These are phyloP conservation scores for Talaromyces sp. DNA, from an alignment of 2,329 filamentous ascomycete species.

Conservation along the genomic window DNA sequence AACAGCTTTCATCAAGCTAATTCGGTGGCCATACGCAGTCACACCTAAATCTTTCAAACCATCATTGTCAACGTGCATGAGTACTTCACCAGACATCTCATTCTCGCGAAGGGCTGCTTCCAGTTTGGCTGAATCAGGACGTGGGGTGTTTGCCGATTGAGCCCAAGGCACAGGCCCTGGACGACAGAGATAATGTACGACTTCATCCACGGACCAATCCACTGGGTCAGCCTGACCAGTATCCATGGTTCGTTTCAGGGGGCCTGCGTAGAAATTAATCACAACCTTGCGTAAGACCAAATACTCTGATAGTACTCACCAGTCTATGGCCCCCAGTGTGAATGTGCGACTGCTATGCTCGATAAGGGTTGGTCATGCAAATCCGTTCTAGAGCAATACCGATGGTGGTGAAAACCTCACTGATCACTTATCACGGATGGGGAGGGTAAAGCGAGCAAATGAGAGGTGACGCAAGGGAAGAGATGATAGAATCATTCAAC, in stretches of 20 bases:
- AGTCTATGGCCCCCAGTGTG: neutral
- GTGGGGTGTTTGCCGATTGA: slow-evolving; percentile 32
- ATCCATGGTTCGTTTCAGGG: slow-evolving; percentile 24
- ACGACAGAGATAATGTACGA: slow-evolving; percentile 68
- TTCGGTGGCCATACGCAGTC: slow-evolving; percentile 59
- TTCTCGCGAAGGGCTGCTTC: slow-evolving; percentile 61
- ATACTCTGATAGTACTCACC: neutral
- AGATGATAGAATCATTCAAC: too few relatives aligned
- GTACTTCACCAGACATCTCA: slow-evolving; percentile 65
- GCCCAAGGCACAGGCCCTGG: slow-evolving; percentile 49
- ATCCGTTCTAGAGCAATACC: too few relatives aligned
- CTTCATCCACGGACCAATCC: slow-evolving; percentile 69
- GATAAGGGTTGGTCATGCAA: too few relatives aligned
- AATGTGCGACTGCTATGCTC: too few relatives aligned
- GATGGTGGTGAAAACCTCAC: too few relatives aligned
- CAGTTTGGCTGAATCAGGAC: slow-evolving; percentile 59
- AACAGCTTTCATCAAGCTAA: slow-evolving; percentile 62
- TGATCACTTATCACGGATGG: too few relatives aligned
- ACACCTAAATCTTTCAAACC: slow-evolving; percentile 60
- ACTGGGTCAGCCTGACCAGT: slow-evolving; percentile 64
- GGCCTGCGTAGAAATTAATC: slow-evolving; percentile 6
- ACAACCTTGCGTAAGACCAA: too few relatives aligned
- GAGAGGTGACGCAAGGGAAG: too few relatives aligned
- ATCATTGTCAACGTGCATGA: slow-evolving; percentile 60
- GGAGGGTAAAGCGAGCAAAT: too few relatives aligned